Base-by-base conservation (phyloP, 106 monocot species). In the Narthecium ossifragum region DNA sequence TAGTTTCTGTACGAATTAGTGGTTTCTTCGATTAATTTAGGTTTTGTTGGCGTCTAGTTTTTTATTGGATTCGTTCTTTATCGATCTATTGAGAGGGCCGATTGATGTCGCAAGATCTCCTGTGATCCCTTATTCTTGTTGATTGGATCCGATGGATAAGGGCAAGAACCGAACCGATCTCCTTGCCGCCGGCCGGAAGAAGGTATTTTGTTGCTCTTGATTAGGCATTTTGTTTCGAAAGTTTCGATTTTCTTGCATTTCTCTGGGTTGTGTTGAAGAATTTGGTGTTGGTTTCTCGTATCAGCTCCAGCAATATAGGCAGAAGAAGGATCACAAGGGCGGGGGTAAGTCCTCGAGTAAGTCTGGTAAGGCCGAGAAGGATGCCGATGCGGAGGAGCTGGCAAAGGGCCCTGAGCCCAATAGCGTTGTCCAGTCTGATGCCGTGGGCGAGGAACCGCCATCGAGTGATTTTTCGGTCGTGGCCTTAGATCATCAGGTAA, bases 301-400 rank as follows among this genome's bases (percentile, higher is more conserved):
- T 58, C 74, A 98, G 96, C 77, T 98, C 9, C 86, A 81, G 63
- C 96, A 98, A 79, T 98, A 66, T 57, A 84, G 96, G 33, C 71
- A 91, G 64, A 98, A 91, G 76, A 98, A 90, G 66, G 94, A 94
- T 63, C 60, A 76, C 41, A 89, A 81, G 37, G 83, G 81, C 18
- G 62, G 71, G 53, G 67, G 70, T 28, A 80, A 75, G 59, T 41
- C 74, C 45, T 65, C 80, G 12, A 34, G 49, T 27, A 74, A 65
- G 28, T 31, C 61, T 5, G 43, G 24, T 34, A 61, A 69, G 47
- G 28, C 26, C 27, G 66, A 31, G 46, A 48, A 65, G n/a, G 80
- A 40, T 8, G 70, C 8, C 31, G 70, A 63, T 43, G 31, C 53
- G 11, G 56, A 54, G 6, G 59, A 61, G 22, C 59, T 24, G 4